These are phyloP conservation scores for Xylariaceae sp. DNA, from an alignment of 2,329 filamentous ascomycete species.

Conservation along the genomic window DNA sequence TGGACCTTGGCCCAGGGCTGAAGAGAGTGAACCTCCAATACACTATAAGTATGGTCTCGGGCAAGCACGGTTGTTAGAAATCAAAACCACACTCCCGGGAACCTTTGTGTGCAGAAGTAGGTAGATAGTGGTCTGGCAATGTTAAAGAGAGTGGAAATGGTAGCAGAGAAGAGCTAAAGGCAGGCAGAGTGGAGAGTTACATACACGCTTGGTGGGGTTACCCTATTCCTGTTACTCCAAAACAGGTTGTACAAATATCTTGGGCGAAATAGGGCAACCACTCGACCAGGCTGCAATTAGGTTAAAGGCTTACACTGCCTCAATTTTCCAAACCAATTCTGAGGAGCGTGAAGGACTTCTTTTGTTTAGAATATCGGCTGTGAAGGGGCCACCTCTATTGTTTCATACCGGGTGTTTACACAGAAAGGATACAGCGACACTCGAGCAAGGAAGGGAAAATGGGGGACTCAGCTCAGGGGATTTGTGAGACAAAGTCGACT, in stretches of 20 bases:
- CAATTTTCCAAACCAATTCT: neutral
- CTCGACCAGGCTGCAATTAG: neutral
- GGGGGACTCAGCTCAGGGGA: constrained; percentile 6
- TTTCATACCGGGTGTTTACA: neutral
- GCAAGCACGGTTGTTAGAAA: neutral
- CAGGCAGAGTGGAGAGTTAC: neutral
- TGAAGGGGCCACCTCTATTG: neutral
- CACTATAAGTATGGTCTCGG: neutral
- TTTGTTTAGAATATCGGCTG: too few relatives aligned
- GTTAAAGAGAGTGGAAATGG: neutral
- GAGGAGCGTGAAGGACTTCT: too few relatives aligned
- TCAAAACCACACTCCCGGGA: neutral
- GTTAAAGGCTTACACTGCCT: neutral
- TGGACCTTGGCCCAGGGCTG: constrained; percentile 7
- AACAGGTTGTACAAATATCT: neutral
- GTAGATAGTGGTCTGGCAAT: neutral
- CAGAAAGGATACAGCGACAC: neutral
- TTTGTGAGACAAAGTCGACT: constrained; percentile 3
- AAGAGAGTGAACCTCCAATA: too few relatives aligned
- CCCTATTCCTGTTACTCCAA: neutral
- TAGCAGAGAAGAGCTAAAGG: neutral
- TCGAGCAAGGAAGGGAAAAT: neutral
- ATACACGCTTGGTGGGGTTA: neutral
- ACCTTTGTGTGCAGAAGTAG: neutral
- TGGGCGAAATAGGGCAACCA: neutral